Base-by-base conservation (phyloP, 371 early-diverging fungal species). In the Syncephalastrum monosporum region DNA sequence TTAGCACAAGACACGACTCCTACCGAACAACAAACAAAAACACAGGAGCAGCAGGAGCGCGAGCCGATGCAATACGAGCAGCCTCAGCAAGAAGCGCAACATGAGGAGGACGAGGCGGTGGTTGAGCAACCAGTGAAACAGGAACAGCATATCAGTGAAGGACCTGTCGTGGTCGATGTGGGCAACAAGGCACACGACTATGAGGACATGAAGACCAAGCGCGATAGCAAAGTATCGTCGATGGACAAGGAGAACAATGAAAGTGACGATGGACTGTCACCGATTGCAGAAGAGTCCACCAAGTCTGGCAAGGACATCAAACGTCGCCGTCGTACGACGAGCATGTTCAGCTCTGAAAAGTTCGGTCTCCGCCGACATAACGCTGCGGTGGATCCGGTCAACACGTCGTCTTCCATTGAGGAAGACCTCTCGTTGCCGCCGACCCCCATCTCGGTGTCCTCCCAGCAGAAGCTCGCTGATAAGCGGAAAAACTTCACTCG, bases 211-310 rank as follows among this genome's bases (percentile, higher is more conserved):
- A 24, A 47, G 16, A 27, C 24, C 16, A 55, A 56, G 23, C 56
- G 56, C 3, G 56, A 56, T 48, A 56, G 56, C 47, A 56, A 56
- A 42, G 44, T 56, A n/a, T 56, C 56, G 29, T 38, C 56, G 16
- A 51, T 51, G 52, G 19, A 42, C 52, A 51, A 41, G 24, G 52
- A 51, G 4, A 29, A 29, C 29, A 29, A 29, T 29, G 29, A 29
- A 7, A 29, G 29, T 7, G 29, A 29, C 3, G 29, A 41, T n/a
- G 56, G 47, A 29, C 42, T 44, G 21, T 23, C 56, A 21, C 33
- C 56, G 13, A 46, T 55, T 46, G 16, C 47, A 5, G 55, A 55
- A 33, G 25, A 55, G 45, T 29, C 29, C 7, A 7, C 29, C 29
- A 29, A 29, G 29, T 3, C 3, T 6, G 29, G 29, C 29, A 29